Evolutionary conservation across 2,329 filamentous ascomycete genomes (phyloP).

Genomic region (Fusarium haematococcum): DNA sequence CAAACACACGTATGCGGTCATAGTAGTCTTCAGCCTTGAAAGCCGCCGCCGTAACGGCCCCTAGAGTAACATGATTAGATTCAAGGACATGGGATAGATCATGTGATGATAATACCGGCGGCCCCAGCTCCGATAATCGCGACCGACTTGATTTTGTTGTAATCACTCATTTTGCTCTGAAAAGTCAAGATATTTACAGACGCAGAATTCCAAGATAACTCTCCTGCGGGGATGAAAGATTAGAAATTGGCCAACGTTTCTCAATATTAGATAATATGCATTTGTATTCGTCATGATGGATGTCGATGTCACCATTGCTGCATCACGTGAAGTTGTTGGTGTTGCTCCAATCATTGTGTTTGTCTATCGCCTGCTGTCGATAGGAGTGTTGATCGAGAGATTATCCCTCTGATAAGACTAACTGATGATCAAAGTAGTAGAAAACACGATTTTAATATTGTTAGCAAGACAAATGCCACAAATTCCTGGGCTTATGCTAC

Average conservation of each 20-base stretch:
- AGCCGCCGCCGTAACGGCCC: constrained; percentile 60
- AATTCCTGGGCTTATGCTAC: not conserved
- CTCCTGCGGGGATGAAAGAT: not conserved
- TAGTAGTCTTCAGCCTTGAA: constrained; percentile 59
- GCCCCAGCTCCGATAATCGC: constrained; percentile 40
- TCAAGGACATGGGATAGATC: accelerated
- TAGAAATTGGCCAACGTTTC: not conserved
- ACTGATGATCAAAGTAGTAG: not conserved
- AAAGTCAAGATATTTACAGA: not conserved
- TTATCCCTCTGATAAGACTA: not conserved
- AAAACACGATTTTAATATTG: not conserved
- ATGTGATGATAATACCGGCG: constrained; percentile 16
- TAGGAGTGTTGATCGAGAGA: not conserved
- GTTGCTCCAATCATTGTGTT: not conserved
- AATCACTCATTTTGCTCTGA: not conserved
- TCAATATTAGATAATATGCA: not conserved
- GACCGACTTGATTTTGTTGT: constrained; percentile 29
- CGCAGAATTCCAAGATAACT: not conserved
- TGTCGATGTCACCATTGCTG: constrained; percentile 19
- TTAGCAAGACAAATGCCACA: not conserved
- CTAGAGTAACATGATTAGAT: constrained; percentile 41
- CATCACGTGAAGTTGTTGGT: constrained; percentile 17
- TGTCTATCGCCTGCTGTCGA: not conserved
- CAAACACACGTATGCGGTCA: constrained; percentile 56
- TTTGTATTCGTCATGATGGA: constrained; percentile 23